phyloP scores from a whole-genome alignment of 306 rosid genomes.

The Vigna hirtella region DNA sequence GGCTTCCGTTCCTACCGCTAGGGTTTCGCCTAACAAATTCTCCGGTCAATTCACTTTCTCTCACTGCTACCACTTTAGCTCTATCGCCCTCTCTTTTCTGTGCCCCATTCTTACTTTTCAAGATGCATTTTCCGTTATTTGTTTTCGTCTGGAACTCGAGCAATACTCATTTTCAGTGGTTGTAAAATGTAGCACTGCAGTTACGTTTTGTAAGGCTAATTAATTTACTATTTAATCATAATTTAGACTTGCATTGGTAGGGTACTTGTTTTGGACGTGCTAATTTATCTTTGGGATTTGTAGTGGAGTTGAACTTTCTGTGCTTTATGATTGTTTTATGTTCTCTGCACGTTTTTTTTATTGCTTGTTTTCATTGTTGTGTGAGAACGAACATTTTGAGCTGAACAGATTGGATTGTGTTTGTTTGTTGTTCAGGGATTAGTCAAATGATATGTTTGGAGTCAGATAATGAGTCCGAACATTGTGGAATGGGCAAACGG shows the following conservation, averaged over 20 bases:
- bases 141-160: slow-evolving; percentile 1
- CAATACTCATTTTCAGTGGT: slow-evolving; percentile 16
- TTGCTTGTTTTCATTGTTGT: not conserved
- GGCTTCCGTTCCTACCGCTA: slow-evolving; percentile 35
- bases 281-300: slow-evolving; percentile 2
- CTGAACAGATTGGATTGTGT: slow-evolving; percentile 14
- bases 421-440: slow-evolving; percentile 57
- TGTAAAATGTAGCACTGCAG: not conserved
- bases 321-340: slow-evolving; percentile 3
- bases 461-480: slow-evolving; percentile 77
- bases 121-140: not conserved
- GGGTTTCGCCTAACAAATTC: slow-evolving; percentile 54
- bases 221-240: not conserved
- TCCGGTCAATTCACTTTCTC: slow-evolving; percentile 46
- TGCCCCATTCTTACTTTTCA: not conserved
- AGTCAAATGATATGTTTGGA: slow-evolving; percentile 83
- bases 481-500: slow-evolving; percentile 37
- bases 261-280: not conserved
- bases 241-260: not conserved
- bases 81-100: not conserved
- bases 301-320: not conserved
- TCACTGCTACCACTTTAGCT: not conserved
- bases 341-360: not conserved
- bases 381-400: not conserved
- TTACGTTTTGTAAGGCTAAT: not conserved